Evolutionary conservation across 2,329 filamentous ascomycete species (phyloP), one percentile per base, ranked within the genome.

Genomic region (Ophiognomonia clavigignenti-juglandacearum): DNA sequence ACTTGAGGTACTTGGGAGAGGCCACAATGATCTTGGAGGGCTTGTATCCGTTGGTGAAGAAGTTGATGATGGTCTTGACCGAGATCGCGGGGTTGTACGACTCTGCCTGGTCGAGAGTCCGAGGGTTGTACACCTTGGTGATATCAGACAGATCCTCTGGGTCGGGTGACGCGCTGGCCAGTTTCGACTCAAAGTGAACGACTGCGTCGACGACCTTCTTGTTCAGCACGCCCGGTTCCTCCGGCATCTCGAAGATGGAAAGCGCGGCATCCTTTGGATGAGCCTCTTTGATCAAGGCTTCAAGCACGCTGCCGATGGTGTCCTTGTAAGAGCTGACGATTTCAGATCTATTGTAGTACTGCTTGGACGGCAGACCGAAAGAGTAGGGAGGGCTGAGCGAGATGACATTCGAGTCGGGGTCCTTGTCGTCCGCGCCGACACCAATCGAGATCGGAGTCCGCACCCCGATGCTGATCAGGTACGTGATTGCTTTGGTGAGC

Each of bases 291-390:
- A 48, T 26, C 16, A 52, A n/a, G 3, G 56, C 56, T 16, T 56
- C 48, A 14, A 70, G 62, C 4, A 73, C 66, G 24, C 65, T 57
- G 31, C 59, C 59, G 47, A 80, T 68, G 3, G 65, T 64, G 4
- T 58, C 58, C 53, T 70, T 68, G 57, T 84, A 85, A 26, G 72
- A 67, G 18, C 64, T 61, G 40, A 83, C 59, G 35, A 78, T 66
- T 40, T 74, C 62, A 24, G 72, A 68, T 52, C 82, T 74, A 26
- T 75, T 67, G 55, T 83, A 85, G 52, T 80, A 78, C 55, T 82
- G 73, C 55, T 80, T 78, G 3, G 79, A 75, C 1, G 80, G 80
- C 7, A 85, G 70, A n/a, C 80, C 79, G 51, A 83, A 72, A 66
- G 70, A 51, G 58, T 68, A 54, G 65, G 67, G 58, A 64, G 76